Conservation (phyloP, 2,329 filamentous ascomycete species). For the Nakataea oryzae region DNA sequence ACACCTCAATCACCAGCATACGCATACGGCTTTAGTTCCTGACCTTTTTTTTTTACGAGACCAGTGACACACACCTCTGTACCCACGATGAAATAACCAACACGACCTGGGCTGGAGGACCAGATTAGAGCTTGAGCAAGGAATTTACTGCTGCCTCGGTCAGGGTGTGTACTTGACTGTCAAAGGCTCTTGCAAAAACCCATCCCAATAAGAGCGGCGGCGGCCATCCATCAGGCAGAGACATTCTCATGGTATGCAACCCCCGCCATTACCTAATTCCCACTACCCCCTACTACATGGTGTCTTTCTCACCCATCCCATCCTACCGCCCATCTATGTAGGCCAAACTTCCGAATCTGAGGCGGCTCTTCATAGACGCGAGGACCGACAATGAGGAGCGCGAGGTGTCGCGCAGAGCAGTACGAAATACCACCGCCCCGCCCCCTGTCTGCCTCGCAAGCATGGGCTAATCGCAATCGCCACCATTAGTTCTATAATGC, state of each 20-base stretch:
- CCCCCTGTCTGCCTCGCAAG: slow-evolving; percentile 1
- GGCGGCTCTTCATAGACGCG: slow-evolving; percentile 89
- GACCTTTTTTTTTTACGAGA: background rate
- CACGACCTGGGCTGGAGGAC: background rate
- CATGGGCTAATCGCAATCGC: background rate
- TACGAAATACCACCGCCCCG: slow-evolving; percentile 32
- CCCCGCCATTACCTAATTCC: background rate
- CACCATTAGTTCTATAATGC: slow-evolving; percentile 81
- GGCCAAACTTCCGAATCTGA: slow-evolving; percentile 84
- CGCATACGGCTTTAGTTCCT: background rate
- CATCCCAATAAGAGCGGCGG: background rate
- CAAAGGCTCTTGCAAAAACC: background rate
- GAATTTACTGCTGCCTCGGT: background rate
- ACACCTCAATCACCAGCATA: background rate
- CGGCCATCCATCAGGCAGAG: background rate
- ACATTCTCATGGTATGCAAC: background rate
- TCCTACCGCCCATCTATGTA: slow-evolving; percentile 16
- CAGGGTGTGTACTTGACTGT: background rate
- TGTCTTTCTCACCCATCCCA: background rate
- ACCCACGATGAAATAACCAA: background rate
- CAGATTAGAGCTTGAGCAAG: background rate
- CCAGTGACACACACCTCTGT: background rate
- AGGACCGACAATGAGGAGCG: slow-evolving; percentile 89
- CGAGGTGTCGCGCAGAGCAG: slow-evolving; percentile 85
- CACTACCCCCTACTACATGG: background rate